Evolutionary conservation across 192 early-diverging fungal genomes (phyloP), one percentile per base, ranked within the genome.

Genomic region (Entomortierella lignicola): DNA sequence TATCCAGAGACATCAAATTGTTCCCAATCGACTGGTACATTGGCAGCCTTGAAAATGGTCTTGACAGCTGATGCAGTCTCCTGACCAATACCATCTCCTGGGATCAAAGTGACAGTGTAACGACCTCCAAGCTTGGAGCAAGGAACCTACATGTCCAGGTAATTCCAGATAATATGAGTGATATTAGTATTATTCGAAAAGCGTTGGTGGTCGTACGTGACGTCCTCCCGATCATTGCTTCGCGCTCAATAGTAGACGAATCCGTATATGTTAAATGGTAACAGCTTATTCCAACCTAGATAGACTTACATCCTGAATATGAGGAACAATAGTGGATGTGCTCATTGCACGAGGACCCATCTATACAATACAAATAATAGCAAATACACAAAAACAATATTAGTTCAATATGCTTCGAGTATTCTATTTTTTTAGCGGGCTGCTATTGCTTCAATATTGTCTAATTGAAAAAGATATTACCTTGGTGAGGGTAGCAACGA

Each of bases 41-140:
- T 90, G 75, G 92, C 92, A 21, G 96, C 97, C 72, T 89, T 91
- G 86, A 99, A 99, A 59, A 99, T 89, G 56, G 93, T 89, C 89
- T 98, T 97, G 39, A 99, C 95, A 21, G 97, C 88, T 12, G 85
- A 79, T 43, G 95, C 92, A 73, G 93, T 94, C 81, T 99, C 98
- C 74, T 93, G 90, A 69, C 98, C 98, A 71, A 99, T 92, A 84
- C 98, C 98, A 85, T 99, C 98, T 81, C 98, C 98, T 43, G 98
- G 98, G 71, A 99, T 97, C 61, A 99, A 89, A 32, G 98, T 98
- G 52, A 98, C 94, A 47, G 95, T 98, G 89, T 96, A 93, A 26
- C 90, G 91, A 53, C 98, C 98, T 51, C 96, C 97, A 88, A 98
- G 97, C 72, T 88, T 89, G 60, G 86, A 89, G 60, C 71, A 80